Base-by-base conservation (phyloP, 176 grass and related monocot genomes). In the Aegilops sharonensis region DNA sequence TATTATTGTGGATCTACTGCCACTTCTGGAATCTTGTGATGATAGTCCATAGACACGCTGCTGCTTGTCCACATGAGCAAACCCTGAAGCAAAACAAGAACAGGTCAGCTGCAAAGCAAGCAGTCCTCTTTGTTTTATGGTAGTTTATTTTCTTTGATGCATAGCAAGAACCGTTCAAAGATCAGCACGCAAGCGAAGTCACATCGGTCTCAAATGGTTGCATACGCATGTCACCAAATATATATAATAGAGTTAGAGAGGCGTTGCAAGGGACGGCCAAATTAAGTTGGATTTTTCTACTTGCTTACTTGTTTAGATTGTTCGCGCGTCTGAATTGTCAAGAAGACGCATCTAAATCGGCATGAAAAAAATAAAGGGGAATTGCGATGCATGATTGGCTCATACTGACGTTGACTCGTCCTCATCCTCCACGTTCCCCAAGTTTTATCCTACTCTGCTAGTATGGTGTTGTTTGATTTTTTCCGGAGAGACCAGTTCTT, bases 51-150 rank as follows among this genome's bases (percentile, higher is more conserved):
- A 14, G n/a, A 91, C 40, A 78, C 82, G 78, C 0, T 35, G 86
- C 40, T 88, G 90, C 54, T 88, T 91, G 31, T 77, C 82, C 54
- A 85, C 90, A 57, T 81, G 90, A 77, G 42, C 18, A 88, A 81
- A 81, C n/a, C 89, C 89, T 88, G 42, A 60, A 80, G 45, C 40
- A 86, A 15, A 67, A 6, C 34, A 75, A 9, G 75, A 72, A 64
- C 0, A 37, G 9, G 70, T 91, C 85, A 85, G 71, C 70, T 64
- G 23, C 21, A 91, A 25, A 87, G 65, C 30, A 87, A 80, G 12
- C 13, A 29, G 24, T 43, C 0, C 64, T 62, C 34, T 64, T 25
- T 20, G 7, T 40, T 24, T 72, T 45, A 24, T 2, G 40, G 24
- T 1, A 52, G 25, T 15, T 4, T 29, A 76, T 52, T 5, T 76